Evolutionary conservation across 306 rosid species (phyloP), one percentile per base, ranked within the genome.

Genomic region (Casuarina equisetifolia): DNA sequence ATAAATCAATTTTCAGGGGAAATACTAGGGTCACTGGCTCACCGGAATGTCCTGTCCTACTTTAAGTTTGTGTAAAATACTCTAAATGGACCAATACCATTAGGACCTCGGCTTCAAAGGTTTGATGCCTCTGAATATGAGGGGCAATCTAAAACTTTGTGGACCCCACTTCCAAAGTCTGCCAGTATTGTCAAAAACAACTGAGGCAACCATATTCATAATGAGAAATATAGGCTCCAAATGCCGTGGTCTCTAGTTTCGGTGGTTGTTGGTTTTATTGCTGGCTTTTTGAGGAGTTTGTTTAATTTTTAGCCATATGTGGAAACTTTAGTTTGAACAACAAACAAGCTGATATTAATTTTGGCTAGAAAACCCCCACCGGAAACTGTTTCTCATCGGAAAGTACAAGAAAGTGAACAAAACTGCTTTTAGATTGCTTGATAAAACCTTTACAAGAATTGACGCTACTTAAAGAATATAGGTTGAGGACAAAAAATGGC

Each of bases 1-100:
- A 0, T 5, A 19, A 78, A 78, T 19, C 48, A 45, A 1, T 71
- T 78, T 40, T 71, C 75, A 0, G 82, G 82, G 11, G 8, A 61
- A 7, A 58, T 78, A 9, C 82, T 72, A 5, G 7, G 15, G 3
- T 20, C 72, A 38, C 20, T 71, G 3, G 17, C 39, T 15, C 38
- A 5, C 13, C 70, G 71, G 2, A n/a, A 9, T 59, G 58, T 71
- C 62, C 58, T 78, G 72, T 7, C 45, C 17, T 5, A 1, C 1
- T 63, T 75, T 49, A 75, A 52, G 48, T 72, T 63, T 17, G 51
- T 50, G 0, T 9, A 36, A 49, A 74, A 74, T 43, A 61, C 17
- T 9, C 7, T 58, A 0, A 4, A 59, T 43, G 55, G 69, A 74
- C 15, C 69, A 44, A 58, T 74, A 13, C 78, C 70, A 4, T 25